phyloP scores from a whole-genome alignment of 2,329 filamentous ascomycete genomes.

The Exophiala sp. region DNA sequence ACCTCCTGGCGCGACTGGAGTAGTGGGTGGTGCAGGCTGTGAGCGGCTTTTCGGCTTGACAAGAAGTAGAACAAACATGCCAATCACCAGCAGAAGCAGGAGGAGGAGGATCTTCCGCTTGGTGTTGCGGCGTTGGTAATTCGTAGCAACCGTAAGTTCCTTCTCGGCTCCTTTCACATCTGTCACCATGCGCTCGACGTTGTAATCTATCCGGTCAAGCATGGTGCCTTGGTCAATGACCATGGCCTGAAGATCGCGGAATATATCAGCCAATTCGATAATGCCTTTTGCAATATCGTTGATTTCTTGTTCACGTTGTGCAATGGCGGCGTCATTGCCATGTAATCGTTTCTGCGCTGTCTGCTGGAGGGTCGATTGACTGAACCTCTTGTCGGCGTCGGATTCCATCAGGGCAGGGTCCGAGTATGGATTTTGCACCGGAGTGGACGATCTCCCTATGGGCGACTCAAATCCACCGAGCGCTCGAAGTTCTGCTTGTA shows the following conservation, averaged over 20 bases:
- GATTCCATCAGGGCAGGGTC: constrained; percentile 89
- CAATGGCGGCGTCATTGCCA: constrained; percentile 76
- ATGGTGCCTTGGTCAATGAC: constrained; percentile 88
- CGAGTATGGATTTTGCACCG: constrained; percentile 60
- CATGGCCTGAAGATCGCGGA: constrained; percentile 93
- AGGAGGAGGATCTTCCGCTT: constrained; percentile 91
- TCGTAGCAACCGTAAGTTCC: constrained; percentile 69
- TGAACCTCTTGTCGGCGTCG: constrained; percentile 86
- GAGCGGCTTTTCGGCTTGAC: constrained; percentile 62
- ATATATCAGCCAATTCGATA: constrained; percentile 93
- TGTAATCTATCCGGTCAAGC: constrained; percentile 94
- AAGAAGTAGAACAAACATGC: constrained; percentile 75
- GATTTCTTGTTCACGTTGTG: constrained; percentile 91
- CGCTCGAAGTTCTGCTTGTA: constrained; percentile 60
- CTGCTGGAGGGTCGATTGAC: constrained; percentile 79
- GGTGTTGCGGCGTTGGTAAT: constrained; percentile 79
- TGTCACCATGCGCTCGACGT: constrained; percentile 89
- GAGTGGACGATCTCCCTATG: constrained; percentile 41
- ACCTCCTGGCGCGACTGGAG: constrained; percentile 1
- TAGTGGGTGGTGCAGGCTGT: constrained; percentile 12
- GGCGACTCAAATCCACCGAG: constrained; percentile 57
- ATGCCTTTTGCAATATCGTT: constrained; percentile 97
- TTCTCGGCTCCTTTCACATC: constrained; percentile 91
- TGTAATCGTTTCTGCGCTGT: constrained; percentile 56
- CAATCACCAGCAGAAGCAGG: constrained; percentile 75